A percentile compares a stretch with the other conserved stretches of the same genome.
Evolutionary conservation across 2,329 filamentous ascomycete genomes (phyloP).

Genomic region (Myriosclerotinia scirpicola): DNA sequence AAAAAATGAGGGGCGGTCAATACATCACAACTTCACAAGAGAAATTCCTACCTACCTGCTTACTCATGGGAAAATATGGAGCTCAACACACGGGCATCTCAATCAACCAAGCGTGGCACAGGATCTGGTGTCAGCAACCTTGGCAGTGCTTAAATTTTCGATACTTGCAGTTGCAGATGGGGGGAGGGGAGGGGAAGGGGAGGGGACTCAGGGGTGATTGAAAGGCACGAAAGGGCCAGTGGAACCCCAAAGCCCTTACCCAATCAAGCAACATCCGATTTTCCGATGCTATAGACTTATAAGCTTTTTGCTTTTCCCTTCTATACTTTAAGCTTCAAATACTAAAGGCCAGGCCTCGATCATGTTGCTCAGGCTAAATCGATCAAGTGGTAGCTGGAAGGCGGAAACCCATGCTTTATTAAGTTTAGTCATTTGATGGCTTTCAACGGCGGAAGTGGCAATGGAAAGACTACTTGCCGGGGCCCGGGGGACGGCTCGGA

Average conservation of each 20-base stretch:
- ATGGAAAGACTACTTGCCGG: background rate
- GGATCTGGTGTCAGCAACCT: too few relatives aligned
- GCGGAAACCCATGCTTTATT: background rate
- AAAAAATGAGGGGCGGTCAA: constrained; percentile 10
- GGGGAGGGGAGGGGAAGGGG: too few relatives aligned
- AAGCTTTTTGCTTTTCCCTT: too few relatives aligned
- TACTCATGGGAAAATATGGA: constrained; percentile 24
- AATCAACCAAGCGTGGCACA: constrained; percentile 10
- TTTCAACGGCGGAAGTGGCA: background rate
- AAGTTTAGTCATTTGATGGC: background rate
- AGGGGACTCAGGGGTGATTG: too few relatives aligned
- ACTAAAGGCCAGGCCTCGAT: background rate
- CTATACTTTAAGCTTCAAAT: background rate
- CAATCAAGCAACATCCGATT: too few relatives aligned
- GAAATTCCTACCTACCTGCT: constrained; percentile 10
- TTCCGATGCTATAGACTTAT: too few relatives aligned
- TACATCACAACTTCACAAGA: background rate
- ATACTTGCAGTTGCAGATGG: background rate
- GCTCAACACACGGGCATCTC: constrained; percentile 7
- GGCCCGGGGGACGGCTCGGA: too few relatives aligned
- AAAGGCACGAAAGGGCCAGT: too few relatives aligned
- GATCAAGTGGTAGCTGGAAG: background rate
- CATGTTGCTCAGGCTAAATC: background rate
- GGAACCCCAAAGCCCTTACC: too few relatives aligned
- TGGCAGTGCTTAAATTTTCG: background rate